Conservation (phyloP, 352 stramenopile species). For the Pythium pyrilobum region DNA sequence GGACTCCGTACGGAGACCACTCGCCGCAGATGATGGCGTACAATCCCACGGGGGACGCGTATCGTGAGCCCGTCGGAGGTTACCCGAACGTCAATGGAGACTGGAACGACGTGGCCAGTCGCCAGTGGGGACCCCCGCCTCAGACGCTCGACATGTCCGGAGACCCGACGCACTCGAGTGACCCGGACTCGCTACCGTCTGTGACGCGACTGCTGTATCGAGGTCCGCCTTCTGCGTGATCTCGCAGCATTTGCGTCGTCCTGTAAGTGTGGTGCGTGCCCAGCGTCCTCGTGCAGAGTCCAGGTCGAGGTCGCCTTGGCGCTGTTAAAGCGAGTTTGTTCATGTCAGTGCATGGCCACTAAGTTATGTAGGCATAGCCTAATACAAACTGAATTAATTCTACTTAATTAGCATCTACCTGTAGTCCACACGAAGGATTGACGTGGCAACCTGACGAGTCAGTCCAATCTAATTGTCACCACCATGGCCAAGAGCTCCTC, state of each 20-base stretch:
- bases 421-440: conserved; percentile 11
- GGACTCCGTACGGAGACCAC: conserved; percentile 15
- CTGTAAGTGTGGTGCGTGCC: too few species aligned
- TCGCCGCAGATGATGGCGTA: conserved; percentile 16
- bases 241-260: too few species aligned
- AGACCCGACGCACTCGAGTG: conserved; percentile 7
- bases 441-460: conserved; percentile 10
- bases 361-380: not conserved
- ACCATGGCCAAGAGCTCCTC: conserved; percentile 18
- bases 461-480: not conserved
- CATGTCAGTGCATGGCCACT: conserved; percentile 10
- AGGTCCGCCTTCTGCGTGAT: not conserved
- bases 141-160: conserved; percentile 1
- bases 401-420: not conserved
- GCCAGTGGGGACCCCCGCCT: not conserved
- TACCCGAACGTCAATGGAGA: conserved; percentile 3
- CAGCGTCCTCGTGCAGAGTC: not conserved
- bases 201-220: conserved; percentile 59
- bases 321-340: not conserved
- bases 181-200: conserved; percentile 50
- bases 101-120: conserved; percentile 15
- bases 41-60: conserved; percentile 1
- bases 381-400: not conserved
- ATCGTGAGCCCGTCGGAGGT: conserved; percentile 5
- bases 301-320: not conserved